Base-by-base conservation (phyloP, 2,329 filamentous ascomycete species). In the Microdochium paspali region DNA sequence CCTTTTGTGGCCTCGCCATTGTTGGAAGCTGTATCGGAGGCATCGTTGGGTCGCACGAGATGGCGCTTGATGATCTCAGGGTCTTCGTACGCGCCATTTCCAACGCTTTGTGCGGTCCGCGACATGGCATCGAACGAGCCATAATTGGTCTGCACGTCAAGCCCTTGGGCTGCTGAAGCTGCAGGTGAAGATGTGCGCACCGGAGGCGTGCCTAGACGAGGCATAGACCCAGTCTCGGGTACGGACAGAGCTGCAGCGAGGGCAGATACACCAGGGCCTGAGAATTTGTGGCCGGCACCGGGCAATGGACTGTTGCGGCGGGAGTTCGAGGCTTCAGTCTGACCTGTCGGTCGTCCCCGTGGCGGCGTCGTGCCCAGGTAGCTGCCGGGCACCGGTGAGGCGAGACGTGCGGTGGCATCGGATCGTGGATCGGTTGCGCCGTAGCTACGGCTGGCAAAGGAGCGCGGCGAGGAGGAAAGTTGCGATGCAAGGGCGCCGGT, bases 31-130 rank as follows among this genome's bases (percentile, higher is more conserved):
- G 69, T 67, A 26, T 74, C 71, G 26, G 61, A 64, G 3, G 65
- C 61, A 46, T 80, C 77, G 20, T 67, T 69, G 2, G 86, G 82
- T 59, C 85, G 80, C 20, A 96, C 88, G 57, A 95, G 69, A 72
- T 98, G 93, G 55, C 91, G 79, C 63, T 84, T 90, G 54, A 98
- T 79, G 47, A 97, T 88, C 62, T 96, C 90, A 15, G 90, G 85
- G 58, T 97, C 89, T 67, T 97, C 90, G 60, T 84, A 85, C 4
- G 84, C 82, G 21, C 74, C 80, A 35, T 72, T 67, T 44, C 73
- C 77, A 45, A 66, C 64, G 50, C 63, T 65, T 45, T 71, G 60
- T 51, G 65, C 50, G 12, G 62, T 63, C 45, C 76, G 78, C 35
- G 77, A 75, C 54, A 83, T 78, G 45, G 80, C 79, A 53, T 93